Percentiles rank a stretch among this genome's conserved stretches.
Conservation (phyloP, 805 yeast species). For the Metschnikowia proteae region DNA sequence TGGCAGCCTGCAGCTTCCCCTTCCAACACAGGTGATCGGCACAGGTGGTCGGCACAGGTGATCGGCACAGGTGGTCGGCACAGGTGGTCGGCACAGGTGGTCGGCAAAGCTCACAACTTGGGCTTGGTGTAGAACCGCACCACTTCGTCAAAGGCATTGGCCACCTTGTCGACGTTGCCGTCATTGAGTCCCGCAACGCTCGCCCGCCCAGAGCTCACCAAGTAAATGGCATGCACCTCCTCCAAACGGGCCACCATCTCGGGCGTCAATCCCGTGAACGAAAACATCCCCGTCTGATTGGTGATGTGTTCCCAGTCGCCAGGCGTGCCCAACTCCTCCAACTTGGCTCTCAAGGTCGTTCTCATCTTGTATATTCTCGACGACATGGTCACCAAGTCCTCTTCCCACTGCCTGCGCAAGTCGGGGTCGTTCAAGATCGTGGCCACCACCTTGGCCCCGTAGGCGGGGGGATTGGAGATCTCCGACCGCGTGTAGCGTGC, state of each 20-base stretch:
- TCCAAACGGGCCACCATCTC: conserved; percentile 78
- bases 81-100: no score
- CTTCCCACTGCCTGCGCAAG: conserved; percentile 74
- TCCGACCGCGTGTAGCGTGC: conserved; percentile 74
- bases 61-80: no score
- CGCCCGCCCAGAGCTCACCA: conserved; percentile 82
- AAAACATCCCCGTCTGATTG: conserved; percentile 93
- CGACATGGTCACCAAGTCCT: conserved; percentile 83
- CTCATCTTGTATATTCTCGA: conserved; percentile 81
- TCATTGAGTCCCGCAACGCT: conserved; percentile 91
- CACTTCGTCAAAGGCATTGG: conserved; percentile 77
- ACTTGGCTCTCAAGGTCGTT: conserved; percentile 53
- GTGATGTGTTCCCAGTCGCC: conserved; percentile 92
- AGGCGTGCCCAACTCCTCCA: conserved; percentile 66
- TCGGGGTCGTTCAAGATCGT: conserved; percentile 64
- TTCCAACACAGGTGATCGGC: no score
- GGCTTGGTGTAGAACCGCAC: conserved; percentile 36
- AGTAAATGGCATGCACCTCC: conserved; percentile 72
- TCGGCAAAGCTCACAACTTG: conserved; percentile 10
- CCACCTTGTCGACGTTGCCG: conserved; percentile 72
- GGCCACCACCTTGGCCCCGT: conserved; percentile 90
- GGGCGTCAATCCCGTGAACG: conserved; percentile 80
- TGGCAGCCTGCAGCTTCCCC: no score
- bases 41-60: no score
- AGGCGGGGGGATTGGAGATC: conserved; percentile 91